Evolutionary conservation across 257 asterid species (phyloP), one percentile per base, ranked within the genome.

Genomic region (Scutellaria minor): DNA sequence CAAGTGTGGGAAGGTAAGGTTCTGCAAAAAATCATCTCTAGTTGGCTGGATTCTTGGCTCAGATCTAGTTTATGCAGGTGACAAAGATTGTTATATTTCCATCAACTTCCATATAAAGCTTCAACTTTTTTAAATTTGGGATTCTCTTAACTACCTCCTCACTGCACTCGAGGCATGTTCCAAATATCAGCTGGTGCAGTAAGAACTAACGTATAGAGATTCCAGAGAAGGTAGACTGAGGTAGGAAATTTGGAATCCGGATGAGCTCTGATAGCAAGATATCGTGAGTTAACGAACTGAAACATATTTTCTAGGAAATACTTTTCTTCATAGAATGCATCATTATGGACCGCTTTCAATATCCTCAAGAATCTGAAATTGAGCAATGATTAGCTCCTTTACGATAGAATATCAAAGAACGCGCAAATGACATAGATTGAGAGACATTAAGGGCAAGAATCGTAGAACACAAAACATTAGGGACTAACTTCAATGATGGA

Each of bases 111-210:
- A 9, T 4, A 8, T 1, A 7, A 2, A 64, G 6, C n/a, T 13
- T 46, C 53, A 70, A 12, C 54, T 45, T 55, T 47, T 45, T 76
- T 4, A 76, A 13, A 5, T 70, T 76, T 7, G 68, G 80, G 50
- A 76, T 63, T 31, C 72, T 64, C 6, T 65, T 45, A 11, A 76
- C 8, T 39, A 53, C 56, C 39, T 77, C 53, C 10, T 63, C 14
- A 20, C 70, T 9, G 9, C 40, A 63, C 1, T 42, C 8, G 61
- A 7, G 57, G 52, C 80, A 68, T 60, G 14, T 41, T 18, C 80
- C 75, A 75, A 3, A 75, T 51, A 5, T 67, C 58, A n/a, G 20
- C 11, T 13, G 24, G 44, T 5, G 24, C 56, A 5, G 6, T 4
- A 1, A 3, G 18, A 18, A 18, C 18, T 3, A 75, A 10, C 3